Base-by-base conservation (phyloP, 2,329 filamentous ascomycete species). In the Akanthomyces uredinophilus region DNA sequence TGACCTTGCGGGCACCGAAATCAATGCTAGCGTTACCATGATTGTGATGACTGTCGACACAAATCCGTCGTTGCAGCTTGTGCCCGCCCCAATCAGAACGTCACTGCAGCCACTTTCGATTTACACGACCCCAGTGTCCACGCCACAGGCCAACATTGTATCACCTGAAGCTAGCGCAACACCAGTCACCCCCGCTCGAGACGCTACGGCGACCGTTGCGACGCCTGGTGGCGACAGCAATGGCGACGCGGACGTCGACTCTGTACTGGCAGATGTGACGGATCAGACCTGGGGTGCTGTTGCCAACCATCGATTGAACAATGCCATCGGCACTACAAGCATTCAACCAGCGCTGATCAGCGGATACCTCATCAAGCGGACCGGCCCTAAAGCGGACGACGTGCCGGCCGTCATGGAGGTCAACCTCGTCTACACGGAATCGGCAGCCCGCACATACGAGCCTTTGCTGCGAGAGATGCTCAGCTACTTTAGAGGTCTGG, bases 231-330 rank as follows among this genome's bases (percentile, higher is more conserved):
- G 76, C 3, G 75, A 79, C 41, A 73, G 73, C 53, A 70, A 75
- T 2, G 71, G 73, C 18, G 81, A 86, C 24, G 64, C 71, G 8
- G 74, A 77, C 5, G 64, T 70, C 5, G 89, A 93, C 62, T 84
- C 88, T 1, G 83, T 88, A 22, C 82, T 96, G 13, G 77, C 90
- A 20, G 90, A 95, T 69, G 74, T 84, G 2, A 87, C 86, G 1
- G 91, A 95, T 68, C 88, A 91, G 65, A 89, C 85, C 0, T 94
- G 89, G 87, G 90, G 87, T 22, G 83, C 90, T 5, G 78, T 95
- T 18, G 81, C 90, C 47, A 81, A 84, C 1, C 88, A 91, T 70
- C 81, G 86, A 16, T 78, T 88, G 18, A 86, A 83, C 71, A 87
- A 84, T 68, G 83, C 85, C 0, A 74, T 78, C 11, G 81, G 81